These are phyloP conservation scores for Ceratocystis eucalypticola DNA, from an alignment of 2,329 filamentous ascomycete genomes.

Conservation along the genomic window DNA sequence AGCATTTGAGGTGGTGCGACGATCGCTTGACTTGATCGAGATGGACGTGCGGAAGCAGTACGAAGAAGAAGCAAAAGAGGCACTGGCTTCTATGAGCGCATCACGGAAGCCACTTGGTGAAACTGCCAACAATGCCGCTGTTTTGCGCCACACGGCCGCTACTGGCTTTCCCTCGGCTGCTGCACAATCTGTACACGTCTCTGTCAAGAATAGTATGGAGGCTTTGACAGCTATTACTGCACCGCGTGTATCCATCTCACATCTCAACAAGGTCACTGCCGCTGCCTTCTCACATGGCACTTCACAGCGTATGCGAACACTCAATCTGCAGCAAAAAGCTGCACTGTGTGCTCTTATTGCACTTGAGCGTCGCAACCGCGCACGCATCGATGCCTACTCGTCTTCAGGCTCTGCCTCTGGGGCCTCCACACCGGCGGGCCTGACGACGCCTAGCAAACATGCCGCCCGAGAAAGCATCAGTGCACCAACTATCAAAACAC, in stretches of 20 bases:
- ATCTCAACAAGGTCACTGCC: slow-evolving; percentile 83
- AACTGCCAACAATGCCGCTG: slow-evolving; percentile 54
- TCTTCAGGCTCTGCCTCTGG: neutral
- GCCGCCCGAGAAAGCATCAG: slow-evolving; percentile 28
- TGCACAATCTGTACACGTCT: slow-evolving; percentile 33
- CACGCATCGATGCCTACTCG: slow-evolving; percentile 18
- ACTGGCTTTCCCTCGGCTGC: slow-evolving; percentile 26
- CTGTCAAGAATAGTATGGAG: slow-evolving; percentile 42
- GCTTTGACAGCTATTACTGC: slow-evolving; percentile 62
- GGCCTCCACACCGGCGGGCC: slow-evolving; percentile 28
- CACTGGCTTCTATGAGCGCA: slow-evolving; percentile 47
- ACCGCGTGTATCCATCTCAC: slow-evolving; percentile 75
- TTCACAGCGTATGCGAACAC: slow-evolving; percentile 64
- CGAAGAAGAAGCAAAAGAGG: slow-evolving; percentile 46
- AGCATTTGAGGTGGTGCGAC: slow-evolving; percentile 84
- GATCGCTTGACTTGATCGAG: slow-evolving; percentile 80
- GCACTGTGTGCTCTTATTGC: slow-evolving; percentile 79
- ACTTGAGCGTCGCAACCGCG: slow-evolving; percentile 61
- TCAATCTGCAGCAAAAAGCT: slow-evolving; percentile 95
- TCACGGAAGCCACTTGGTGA: slow-evolving; percentile 68
- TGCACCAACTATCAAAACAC: slow-evolving; percentile 67
- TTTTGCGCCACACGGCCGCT: slow-evolving; percentile 30
- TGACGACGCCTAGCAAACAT: slow-evolving; percentile 46
- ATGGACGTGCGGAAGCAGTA: slow-evolving; percentile 65
- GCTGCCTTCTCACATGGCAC: slow-evolving; percentile 84